phyloP scores from a whole-genome alignment of 2,329 filamentous ascomycete genomes.

The Eutypa lata region DNA sequence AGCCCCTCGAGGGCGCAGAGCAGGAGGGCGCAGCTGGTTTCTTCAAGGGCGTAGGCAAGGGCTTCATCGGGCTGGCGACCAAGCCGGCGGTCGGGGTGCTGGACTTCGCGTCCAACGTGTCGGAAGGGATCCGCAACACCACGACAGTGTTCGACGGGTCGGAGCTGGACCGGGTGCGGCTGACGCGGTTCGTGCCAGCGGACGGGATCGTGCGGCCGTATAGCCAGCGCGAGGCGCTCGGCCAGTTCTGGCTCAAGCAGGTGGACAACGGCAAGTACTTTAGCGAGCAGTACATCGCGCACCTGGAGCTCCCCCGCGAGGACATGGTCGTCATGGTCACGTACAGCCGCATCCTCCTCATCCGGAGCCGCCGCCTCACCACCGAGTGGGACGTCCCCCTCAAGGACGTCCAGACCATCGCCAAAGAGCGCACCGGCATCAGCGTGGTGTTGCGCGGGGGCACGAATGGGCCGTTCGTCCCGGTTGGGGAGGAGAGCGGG shows the following conservation, averaged over 20 bases:
- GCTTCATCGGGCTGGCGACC: slow-evolving; percentile 87
- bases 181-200: slow-evolving; percentile 84
- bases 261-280: slow-evolving; percentile 97
- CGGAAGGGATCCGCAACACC: slow-evolving; percentile 96
- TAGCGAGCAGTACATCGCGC: slow-evolving; percentile 95
- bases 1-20: slow-evolving; percentile 92
- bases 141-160: slow-evolving; percentile 97
- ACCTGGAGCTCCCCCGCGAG: slow-evolving; percentile 84
- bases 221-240: slow-evolving; percentile 89
- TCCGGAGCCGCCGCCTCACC: slow-evolving; percentile 78
- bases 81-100: slow-evolving; percentile 97
- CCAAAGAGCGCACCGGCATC: slow-evolving; percentile 92
- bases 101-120: slow-evolving; percentile 94
- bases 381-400: slow-evolving; percentile 96
- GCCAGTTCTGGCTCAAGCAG: slow-evolving; percentile 98
- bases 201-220: slow-evolving; percentile 95
- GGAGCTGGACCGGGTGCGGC: slow-evolving; percentile 90
- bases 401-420: slow-evolving; percentile 95
- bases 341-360: slow-evolving; percentile 82
- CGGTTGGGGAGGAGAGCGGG: slow-evolving; percentile 81
- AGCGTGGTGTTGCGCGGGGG: slow-evolving; percentile 85
- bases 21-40: slow-evolving; percentile 92
- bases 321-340: slow-evolving; percentile 90
- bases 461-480: slow-evolving; percentile 90
- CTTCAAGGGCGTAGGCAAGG: slow-evolving; percentile 96